Evolutionary conservation across 352 stramenopile species (phyloP), one percentile per base, ranked within the genome.

Genomic region (Phytophthora quininea): DNA sequence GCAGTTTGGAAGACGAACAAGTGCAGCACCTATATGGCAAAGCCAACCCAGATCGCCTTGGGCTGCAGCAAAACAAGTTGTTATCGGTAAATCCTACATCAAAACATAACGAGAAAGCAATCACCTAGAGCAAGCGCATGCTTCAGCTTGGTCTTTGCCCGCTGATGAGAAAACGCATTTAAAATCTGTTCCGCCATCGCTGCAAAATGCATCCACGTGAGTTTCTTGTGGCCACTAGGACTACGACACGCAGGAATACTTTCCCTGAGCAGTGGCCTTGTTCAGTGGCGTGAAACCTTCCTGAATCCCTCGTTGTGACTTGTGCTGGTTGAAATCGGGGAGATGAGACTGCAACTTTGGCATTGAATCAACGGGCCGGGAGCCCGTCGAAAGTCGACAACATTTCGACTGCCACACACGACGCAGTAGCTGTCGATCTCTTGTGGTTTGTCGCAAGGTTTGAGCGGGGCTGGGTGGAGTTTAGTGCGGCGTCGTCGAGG

Each of bases 181-280:
- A 90, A 50, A 10, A 90, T 56, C 52, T 80, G 76, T 40, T 86
- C 80, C 8, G 67, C 57, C 76, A 90, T 82, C 45, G 49, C 82
- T 88, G 31, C 32, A 33, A 1, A 69, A 50, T 51, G 12, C 29
- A 45, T 24, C 19, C 19, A 24, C 19, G 19, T 24, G 19, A 24
- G 19, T 24, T 24, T 24, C 19, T 24, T 24, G 19, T 24, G 19
- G 19, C 19, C 19, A 24, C 19, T 24, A 24, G 19, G 19, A 24
- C 19, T 24, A 24, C 19, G 19, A 24, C 19, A 24, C 0, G 19
- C 19, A 24, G 19, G 4, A 33, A 57, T 31, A 1, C 64, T 53
- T 64, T 79, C 75, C 30, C 9, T 80, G 68, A 1, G 57, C 62
- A 35, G 64, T 62, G 42, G 59, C 53, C 35, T 61, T 77, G 29